These are phyloP conservation scores for Acer campestre DNA, from an alignment of 345 rosid genomes.

Conservation along the genomic window DNA sequence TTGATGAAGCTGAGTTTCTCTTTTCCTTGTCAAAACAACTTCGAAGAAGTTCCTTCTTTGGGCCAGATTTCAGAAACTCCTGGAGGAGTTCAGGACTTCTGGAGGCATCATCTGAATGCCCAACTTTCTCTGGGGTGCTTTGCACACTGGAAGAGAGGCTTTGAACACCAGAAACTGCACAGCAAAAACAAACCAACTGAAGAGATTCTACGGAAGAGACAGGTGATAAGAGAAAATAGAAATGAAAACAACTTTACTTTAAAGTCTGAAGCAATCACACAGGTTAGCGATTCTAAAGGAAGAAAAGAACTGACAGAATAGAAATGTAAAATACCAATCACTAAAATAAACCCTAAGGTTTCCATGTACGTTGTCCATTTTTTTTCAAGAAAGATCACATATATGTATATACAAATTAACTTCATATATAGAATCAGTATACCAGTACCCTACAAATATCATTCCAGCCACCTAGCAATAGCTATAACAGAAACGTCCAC, in stretches of 20 bases:
- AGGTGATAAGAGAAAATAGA: background rate
- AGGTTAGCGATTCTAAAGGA: background rate
- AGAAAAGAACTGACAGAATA: background rate
- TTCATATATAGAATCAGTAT: background rate
- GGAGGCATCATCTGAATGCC: constrained; percentile 60
- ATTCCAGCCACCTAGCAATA: background rate
- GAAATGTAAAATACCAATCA: background rate
- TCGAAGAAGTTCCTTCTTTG: constrained; percentile 52
- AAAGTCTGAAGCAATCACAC: background rate
- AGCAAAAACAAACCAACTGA: background rate
- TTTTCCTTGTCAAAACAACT: constrained; percentile 51
- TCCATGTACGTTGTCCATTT: background rate
- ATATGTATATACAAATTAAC: too few relatives aligned
- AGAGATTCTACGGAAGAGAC: constrained; percentile 6
- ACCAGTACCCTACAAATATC: constrained; percentile 5
- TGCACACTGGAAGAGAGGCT: constrained; percentile 67
- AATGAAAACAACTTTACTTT: constrained; percentile 2
- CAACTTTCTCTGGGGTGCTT: constrained; percentile 59
- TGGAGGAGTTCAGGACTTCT: constrained; percentile 62
- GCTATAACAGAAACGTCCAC: background rate
- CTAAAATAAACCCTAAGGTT: background rate
- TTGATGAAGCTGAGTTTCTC: constrained; percentile 55
- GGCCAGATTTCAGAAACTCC: constrained; percentile 58
- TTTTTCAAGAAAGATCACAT: background rate
- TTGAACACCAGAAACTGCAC: constrained; percentile 53